A percentile compares a stretch with the other conserved stretches of the same genome.
phyloP scores from a whole-genome alignment of 2,329 filamentous ascomycete genomes.

The Penicillium hesseltinei region DNA sequence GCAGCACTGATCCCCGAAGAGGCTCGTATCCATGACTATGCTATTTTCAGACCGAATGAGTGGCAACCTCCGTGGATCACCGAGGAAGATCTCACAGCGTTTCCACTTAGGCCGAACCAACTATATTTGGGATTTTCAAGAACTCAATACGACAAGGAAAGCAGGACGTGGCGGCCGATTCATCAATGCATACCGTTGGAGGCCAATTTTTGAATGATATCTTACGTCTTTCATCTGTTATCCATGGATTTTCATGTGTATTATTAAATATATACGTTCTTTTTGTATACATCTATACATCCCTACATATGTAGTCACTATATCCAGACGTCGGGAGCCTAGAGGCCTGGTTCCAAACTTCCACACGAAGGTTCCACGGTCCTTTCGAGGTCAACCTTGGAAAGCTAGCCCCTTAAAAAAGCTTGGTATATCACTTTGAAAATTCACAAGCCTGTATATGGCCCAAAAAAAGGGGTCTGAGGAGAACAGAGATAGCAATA shows the following conservation, averaged over 20 bases:
- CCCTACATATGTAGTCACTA: no score
- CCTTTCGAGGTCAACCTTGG: no score
- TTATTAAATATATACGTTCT: no score
- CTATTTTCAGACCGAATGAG: constrained; percentile 20
- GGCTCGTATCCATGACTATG: constrained; percentile 24
- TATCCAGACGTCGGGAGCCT: no score
- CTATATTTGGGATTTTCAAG: not conserved
- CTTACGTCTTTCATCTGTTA: not conserved
- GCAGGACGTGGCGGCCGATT: not conserved
- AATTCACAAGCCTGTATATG: no score
- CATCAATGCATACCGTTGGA: not conserved
- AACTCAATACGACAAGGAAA: not conserved
- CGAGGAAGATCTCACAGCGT: not conserved
- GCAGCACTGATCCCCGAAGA: constrained; percentile 18
- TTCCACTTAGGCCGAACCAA: not conserved
- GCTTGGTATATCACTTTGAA: no score
- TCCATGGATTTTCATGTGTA: not conserved
- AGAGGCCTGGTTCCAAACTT: no score
- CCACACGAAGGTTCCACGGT: no score
- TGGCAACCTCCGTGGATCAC: not conserved
- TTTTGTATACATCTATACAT: no score
- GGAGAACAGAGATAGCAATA: no score
- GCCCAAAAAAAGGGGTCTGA: no score
- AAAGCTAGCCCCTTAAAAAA: no score
- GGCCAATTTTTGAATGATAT: not conserved